Base-by-base conservation (phyloP, 2,329 filamentous ascomycete species). In the Colletotrichum salicis region DNA sequence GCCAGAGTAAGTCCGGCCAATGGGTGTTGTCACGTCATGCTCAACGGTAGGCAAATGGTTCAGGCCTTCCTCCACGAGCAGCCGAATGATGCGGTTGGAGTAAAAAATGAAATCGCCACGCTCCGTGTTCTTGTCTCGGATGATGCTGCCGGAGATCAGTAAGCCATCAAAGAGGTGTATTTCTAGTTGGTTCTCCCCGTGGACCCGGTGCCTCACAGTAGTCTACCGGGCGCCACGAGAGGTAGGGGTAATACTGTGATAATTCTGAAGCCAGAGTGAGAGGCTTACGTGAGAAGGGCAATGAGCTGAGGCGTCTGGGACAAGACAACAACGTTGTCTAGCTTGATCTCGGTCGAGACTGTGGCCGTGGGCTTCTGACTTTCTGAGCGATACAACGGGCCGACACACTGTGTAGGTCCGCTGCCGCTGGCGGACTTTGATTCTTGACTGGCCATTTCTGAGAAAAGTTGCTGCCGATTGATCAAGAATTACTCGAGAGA, bases 51-150 rank as follows among this genome's bases (percentile, higher is more conserved):
- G 96, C 54, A 99, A 89, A 82, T 99, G 96, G 82, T 99, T 99
- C 66, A 99, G 87, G 4, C 96, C 96, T 84, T 99, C 96, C 83
- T 99, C 96, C 52, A 99, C 96, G 7, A 99, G 89, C 54, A 99
- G 88, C 37, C 96, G 94, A 81, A 98, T 98, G 81, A 99, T 98
- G 72, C 96, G 91, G 84, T 99, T 99, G 55, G 95, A 97, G 86
- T 98, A 97, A 85, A 99, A 99, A 80, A 99, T 98, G 82, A 99
- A 99, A 83, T 99, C 96, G 74, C 95, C 96, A 71, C 96, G 93
- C 68, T 92, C 90, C 6, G 96, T 99, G 76, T 92, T 89, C 82
- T 93, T 94, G 82, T 97, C 95, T 77, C 96, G 93, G 80, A 99
- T 98, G 89, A 98, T 98, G 74, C 96, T 98, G 78, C 74, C 51